Evolutionary conservation across 176 grass and related monocot genomes (phyloP), one percentile per base, ranked within the genome.

Genomic region (Avena atlantica): DNA sequence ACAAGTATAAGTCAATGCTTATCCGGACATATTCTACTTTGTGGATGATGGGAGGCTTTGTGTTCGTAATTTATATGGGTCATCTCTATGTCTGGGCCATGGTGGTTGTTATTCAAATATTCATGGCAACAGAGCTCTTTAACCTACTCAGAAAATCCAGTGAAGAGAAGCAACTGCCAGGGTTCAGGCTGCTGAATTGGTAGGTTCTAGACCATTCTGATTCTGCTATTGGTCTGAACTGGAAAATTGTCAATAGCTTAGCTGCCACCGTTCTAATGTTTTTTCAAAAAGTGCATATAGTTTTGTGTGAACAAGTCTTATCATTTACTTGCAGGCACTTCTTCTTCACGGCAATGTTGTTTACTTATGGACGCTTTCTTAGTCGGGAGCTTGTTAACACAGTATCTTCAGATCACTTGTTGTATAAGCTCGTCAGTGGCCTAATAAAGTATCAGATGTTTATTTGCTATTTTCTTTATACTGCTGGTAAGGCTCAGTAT

Each of bases 371-470:
- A 8, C 97, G 97, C 19, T 99, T 99, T 92, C 92, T 99, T 85
- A 99, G 97, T 75, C 91, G 83, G 61, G 91, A 97, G 79, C 94
- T 99, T 87, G 91, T 93, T 48, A 99, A 97, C 73, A 99, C 97
- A 81, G 89, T 99, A 67, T 92, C 91, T 65, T 93, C 97, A 89
- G 94, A 99, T 89, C 92, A 93, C 78, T 93, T 99, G 80, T 76
- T 99, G 80, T 97, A 90, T 90, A 91, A 94, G 87, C 83, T 97
- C 9, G 89, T 99, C 48, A 89, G 94, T 3, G 87, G 92, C 50
- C 94, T 99, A 84, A 94, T 99, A 79, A 99, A 99, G 74, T 99
- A 99, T 65, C 97, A 99, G 87, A 99, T 99, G 97, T 90, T 99
- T 77, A 99, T 99, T 56, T 99, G 97, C 71, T 99, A 99, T 89